Evolutionary conservation across 345 rosid species (phyloP).

Genomic region (Sapria himalayana): DNA sequence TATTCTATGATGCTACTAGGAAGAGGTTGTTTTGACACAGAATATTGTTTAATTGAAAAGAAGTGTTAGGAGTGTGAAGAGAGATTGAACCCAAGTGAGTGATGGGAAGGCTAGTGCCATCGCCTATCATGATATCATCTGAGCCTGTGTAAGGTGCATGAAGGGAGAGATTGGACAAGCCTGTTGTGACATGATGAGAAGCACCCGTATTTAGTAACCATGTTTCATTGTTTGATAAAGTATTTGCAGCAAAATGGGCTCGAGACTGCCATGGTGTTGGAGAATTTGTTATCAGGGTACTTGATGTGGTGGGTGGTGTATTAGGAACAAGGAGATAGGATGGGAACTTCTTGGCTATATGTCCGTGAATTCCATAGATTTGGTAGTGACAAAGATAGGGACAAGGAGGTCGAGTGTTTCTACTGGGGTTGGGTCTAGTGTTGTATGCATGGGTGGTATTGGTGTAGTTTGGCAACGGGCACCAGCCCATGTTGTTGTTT

Average conservation of each 20-base stretch:
- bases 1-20: slow-evolving; percentile 1
- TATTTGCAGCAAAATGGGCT: neutral
- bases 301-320: neutral
- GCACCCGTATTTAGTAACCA: neutral
- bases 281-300: neutral
- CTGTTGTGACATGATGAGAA: neutral
- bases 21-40: neutral
- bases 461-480: neutral
- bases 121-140: neutral
- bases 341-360: neutral
- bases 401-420: neutral
- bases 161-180: neutral
- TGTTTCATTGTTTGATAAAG: no score
- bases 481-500: neutral
- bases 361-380: neutral
- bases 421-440: neutral
- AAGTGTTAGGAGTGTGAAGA: neutral
- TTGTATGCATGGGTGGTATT: neutral
- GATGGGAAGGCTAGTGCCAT: neutral
- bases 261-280: neutral
- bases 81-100: neutral
- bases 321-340: neutral
- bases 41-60: neutral
- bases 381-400: neutral
- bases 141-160: neutral